These are phyloP conservation scores for Dendrothele bispora DNA, from an alignment of 768 basidiomycete species.

Conservation along the genomic window DNA sequence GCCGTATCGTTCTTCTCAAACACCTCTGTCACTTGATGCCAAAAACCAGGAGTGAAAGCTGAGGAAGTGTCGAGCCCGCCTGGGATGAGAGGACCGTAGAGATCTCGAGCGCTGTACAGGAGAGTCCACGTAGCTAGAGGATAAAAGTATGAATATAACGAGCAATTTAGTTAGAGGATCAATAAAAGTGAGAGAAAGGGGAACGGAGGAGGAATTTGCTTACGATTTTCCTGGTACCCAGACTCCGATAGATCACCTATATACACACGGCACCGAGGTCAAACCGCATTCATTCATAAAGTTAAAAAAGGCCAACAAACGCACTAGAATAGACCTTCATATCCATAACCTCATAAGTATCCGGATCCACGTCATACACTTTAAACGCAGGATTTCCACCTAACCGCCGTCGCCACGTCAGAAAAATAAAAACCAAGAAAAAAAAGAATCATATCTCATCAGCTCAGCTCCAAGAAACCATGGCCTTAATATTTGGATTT, in stretches of 20 bases:
- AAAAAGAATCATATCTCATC: no score
- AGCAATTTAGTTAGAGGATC: no score
- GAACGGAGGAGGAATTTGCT: slow-evolving; percentile 16
- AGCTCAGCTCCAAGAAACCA: not conserved
- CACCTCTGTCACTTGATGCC: slow-evolving; percentile 59
- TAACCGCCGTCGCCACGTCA: slow-evolving; percentile 16
- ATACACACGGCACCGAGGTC: no score
- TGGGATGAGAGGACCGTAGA: slow-evolving; percentile 47
- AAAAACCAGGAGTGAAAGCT: slow-evolving; percentile 52
- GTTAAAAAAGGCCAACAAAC: no score
- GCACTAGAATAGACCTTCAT: slow-evolving; percentile 47
- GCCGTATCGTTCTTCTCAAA: slow-evolving; percentile 46
- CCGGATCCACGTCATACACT: slow-evolving; percentile 64
- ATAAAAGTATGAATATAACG: no score
- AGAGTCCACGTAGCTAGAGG: slow-evolving; percentile 47
- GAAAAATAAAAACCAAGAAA: no score
- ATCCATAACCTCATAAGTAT: slow-evolving; percentile 67
- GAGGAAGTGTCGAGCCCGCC: slow-evolving; percentile 30
- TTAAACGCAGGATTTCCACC: slow-evolving; percentile 58
- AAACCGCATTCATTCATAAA: no score
- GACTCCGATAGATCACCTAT: slow-evolving; percentile 42
- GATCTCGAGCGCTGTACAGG: slow-evolving; percentile 56
- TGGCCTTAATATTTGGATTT: not conserved
- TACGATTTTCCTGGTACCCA: slow-evolving; percentile 47
- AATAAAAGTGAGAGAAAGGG: not conserved